phyloP scores from a whole-genome alignment of 2,329 filamentous ascomycete species.

The Colletotrichum truncatum region DNA sequence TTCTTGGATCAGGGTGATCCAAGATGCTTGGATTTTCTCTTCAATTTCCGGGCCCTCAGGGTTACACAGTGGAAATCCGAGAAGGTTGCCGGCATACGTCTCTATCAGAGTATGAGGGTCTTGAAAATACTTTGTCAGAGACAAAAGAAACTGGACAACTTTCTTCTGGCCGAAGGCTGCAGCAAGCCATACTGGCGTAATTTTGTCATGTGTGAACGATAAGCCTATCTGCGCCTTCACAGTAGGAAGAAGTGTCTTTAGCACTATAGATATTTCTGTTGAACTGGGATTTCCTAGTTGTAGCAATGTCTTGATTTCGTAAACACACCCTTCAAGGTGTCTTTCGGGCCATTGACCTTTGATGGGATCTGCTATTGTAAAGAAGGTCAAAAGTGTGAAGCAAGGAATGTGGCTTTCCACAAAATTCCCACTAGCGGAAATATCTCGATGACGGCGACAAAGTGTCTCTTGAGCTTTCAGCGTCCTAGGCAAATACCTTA shows the following conservation, averaged over 20 bases:
- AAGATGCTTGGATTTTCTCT: not conserved
- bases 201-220: not conserved
- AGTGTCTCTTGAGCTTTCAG: not conserved
- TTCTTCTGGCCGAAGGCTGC: not conserved
- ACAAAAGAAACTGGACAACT: not conserved
- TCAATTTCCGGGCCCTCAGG: not conserved
- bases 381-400: not conserved
- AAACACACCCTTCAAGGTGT: rapidly evolving
- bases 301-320: not conserved
- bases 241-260: not conserved
- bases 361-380: not conserved
- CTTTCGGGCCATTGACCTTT: not conserved
- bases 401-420: not conserved
- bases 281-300: not conserved
- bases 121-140: not conserved
- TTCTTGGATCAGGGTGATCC: not conserved
- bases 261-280: not conserved
- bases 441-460: not conserved
- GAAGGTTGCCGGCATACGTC: not conserved
- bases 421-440: not conserved
- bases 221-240: not conserved
- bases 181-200: not conserved
- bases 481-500: not conserved
- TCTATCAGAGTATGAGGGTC: rapidly evolving
- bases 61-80: not conserved